Percentiles rank a stretch among this genome's conserved stretches.
phyloP scores from a whole-genome alignment of 2,329 filamentous ascomycete genomes.

The Fusarium subtropicale region DNA sequence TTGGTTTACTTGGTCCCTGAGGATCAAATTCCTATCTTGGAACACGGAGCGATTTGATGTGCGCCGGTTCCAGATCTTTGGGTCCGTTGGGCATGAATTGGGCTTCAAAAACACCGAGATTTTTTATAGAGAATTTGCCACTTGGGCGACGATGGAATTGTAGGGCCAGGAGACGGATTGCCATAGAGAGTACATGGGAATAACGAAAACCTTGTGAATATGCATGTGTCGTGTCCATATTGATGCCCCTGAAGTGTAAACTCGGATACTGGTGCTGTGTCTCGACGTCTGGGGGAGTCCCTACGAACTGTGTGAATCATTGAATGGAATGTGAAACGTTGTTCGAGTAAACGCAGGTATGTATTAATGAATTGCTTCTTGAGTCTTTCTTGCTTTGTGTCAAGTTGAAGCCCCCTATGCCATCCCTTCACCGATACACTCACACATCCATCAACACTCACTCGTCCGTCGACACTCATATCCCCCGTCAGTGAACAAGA shows the following conservation, averaged over 20 bases:
- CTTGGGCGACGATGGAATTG: not conserved
- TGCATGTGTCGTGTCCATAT: not conserved
- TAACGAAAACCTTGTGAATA: conserved; percentile 1
- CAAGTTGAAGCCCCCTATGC: conserved; percentile 17
- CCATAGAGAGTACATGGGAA: not conserved
- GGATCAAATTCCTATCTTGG: conserved; percentile 36
- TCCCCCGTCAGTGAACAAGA: not conserved
- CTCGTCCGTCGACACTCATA: not conserved
- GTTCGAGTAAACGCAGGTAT: conserved; percentile 17
- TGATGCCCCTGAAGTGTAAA: conserved; percentile 17
- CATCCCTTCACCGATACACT: conserved; percentile 1
- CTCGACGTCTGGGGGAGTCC: not conserved
- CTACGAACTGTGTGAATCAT: not conserved
- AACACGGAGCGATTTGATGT: conserved; percentile 22
- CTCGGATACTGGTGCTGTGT: not conserved
- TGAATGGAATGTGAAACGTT: not conserved
- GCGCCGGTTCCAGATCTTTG: conserved; percentile 32
- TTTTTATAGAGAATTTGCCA: not conserved
- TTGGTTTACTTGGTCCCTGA: conserved; percentile 15
- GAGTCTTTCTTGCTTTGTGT: conserved; percentile 3
- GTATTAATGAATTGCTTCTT: conserved; percentile 33
- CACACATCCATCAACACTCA: not conserved
- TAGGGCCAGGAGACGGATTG: not conserved
- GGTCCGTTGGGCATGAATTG: conserved; percentile 37
- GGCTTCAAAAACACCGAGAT: not conserved